Evolutionary conservation across 1,284 basidiomycete genomes (phyloP), one percentile per base, ranked within the genome.

Genomic region (Xanthoconium separans): DNA sequence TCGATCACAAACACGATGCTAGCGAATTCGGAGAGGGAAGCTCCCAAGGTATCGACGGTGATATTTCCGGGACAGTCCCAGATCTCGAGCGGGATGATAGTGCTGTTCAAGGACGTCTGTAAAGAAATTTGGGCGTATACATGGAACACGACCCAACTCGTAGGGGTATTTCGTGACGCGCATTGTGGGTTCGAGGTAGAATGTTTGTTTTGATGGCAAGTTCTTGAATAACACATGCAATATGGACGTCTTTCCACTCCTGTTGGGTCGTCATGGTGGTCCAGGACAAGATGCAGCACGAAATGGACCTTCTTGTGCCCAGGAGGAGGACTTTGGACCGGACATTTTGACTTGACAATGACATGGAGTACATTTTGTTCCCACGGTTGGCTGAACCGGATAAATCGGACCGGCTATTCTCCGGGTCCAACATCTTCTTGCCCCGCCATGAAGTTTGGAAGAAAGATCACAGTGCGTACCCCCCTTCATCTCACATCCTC

Each of bases 1-100:
- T 98, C 96, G 63, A 98, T 91, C n/a, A 98, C 94, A 65, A 95
- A 99, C 36, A 98, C 85, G 60, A 98, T 78, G 0, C 87, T 85
- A 1, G 89, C 80, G 65, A 95, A 93, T 31, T 87, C 79, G 41
- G 82, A 80, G 24, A 95, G 77, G 1, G 89, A 81, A 2, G 80
- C 81, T 18, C 86, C 87, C 22, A 94, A 78, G 18, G 84, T 82
- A 29, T 93, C 87, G 4, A 88, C 79, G 6, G 91, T 86, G 50
- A 87, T 83, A 54, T 87, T 91, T 29, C 92, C 91, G 0, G 96
- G 96, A 58, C 92, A 92, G 68, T 98, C 95, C 93, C 94, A 98
- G 66, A 98, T 85, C 69, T 98, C 91, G 24, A 98, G 83, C 1
- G 92, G 91, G 54, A 97, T 87, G 59, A 98, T 87, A 37, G 93